Percentiles rank a stretch among this genome's conserved stretches.
These are phyloP conservation scores for Saccharomycopsis lassenensis DNA, from an alignment of 805 yeast genomes.

Conservation along the genomic window DNA sequence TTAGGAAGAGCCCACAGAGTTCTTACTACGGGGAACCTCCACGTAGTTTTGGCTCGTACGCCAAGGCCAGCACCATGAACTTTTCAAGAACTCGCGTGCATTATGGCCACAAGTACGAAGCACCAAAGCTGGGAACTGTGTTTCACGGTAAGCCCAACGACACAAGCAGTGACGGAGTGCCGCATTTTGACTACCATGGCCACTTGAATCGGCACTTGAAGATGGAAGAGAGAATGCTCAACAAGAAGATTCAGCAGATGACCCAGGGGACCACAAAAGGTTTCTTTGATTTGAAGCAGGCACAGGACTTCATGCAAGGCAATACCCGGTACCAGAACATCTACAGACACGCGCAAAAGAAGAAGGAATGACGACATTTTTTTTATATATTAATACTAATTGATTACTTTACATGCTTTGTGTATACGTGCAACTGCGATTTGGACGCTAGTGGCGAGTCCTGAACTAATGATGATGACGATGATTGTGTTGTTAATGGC, in stretches of 20 bases:
- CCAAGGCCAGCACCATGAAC: conserved; percentile 5
- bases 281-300: conserved; percentile 1
- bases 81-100: conserved; percentile 17
- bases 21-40: conserved; percentile 30
- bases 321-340: conserved; percentile 14
- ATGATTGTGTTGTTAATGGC: no score
- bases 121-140: conserved; percentile 1
- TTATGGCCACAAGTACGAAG: conserved; percentile 19
- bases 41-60: conserved; percentile 22
- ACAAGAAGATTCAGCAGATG: conserved; percentile 19
- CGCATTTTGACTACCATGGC: conserved; percentile 35
- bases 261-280: no score
- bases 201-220: conserved; percentile 32
- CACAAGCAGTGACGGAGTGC: conserved; percentile 28
- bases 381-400: no score
- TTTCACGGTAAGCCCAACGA: conserved; percentile 32
- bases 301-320: conserved; percentile 5
- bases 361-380: no score
- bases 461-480: no score
- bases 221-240: conserved; percentile 33
- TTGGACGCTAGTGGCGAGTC: no score
- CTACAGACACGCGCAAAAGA: conserved; percentile 6
- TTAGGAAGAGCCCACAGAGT: background rate
- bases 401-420: no score
- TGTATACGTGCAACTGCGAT: no score